Percentiles rank a stretch among this genome's conserved stretches.
Evolutionary conservation across 139 green algal genomes (phyloP).

Genomic region (Parachlorella kessleri): DNA sequence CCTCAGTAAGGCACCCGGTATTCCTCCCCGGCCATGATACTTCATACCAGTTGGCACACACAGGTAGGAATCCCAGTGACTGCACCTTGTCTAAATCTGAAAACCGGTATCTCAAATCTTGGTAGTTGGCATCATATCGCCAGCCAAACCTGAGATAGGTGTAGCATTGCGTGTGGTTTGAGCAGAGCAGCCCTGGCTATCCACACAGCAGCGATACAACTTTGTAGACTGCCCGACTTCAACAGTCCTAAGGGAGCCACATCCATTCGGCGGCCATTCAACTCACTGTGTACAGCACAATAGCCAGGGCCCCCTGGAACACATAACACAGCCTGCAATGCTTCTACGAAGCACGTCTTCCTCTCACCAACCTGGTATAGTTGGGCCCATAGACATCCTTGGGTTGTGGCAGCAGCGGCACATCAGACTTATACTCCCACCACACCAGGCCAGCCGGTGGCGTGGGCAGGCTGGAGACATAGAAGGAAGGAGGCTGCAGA

Average conservation of each 20-base stretch:
- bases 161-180: too few species aligned
- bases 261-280: background rate
- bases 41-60: too few species aligned
- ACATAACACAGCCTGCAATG: background rate
- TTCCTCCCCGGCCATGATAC: too few species aligned
- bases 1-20: too few species aligned
- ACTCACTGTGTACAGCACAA: background rate
- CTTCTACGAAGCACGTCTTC: background rate
- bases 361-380: background rate
- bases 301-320: background rate
- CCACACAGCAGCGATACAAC: background rate
- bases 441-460: slow-evolving; percentile 47
- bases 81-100: slow-evolving; percentile 41
- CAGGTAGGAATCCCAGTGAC: too few species aligned
- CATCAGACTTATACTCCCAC: slow-evolving; percentile 43
- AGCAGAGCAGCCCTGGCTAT: too few species aligned
- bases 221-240: background rate
- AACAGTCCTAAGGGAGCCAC: too few species aligned
- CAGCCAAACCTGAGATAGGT: slow-evolving; percentile 21
- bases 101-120: slow-evolving; percentile 30
- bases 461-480: slow-evolving; percentile 33
- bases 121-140: slow-evolving; percentile 33
- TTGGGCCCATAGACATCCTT: background rate
- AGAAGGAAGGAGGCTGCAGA: slow-evolving; percentile 27
- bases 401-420: slow-evolving; percentile 30